Evolutionary conservation across 2,329 filamentous ascomycete genomes (phyloP).

Genomic region (Phyllosticta capitalensis): DNA sequence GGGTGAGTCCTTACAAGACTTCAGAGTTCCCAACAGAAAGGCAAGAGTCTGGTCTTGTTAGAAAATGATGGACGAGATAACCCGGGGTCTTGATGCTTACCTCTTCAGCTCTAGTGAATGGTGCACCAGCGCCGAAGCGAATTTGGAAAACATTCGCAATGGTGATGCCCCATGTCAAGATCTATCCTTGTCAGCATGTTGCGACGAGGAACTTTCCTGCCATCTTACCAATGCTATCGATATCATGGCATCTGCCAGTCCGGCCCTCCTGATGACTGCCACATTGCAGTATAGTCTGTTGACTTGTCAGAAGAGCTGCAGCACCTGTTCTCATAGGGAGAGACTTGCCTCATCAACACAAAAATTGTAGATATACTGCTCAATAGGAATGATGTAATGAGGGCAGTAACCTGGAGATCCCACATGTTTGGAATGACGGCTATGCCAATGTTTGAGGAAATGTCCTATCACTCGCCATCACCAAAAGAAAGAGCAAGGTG

Average conservation of each 20-base stretch:
- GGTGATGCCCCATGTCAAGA: slow-evolving; percentile 27
- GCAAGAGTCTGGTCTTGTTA: background rate
- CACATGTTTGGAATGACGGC: background rate
- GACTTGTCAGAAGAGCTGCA: background rate
- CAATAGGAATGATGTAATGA: slow-evolving; percentile 1
- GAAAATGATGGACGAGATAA: background rate
- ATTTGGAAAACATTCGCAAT: slow-evolving; percentile 28
- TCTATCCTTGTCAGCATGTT: slow-evolving; percentile 12
- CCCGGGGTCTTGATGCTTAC: background rate
- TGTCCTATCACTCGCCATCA: background rate
- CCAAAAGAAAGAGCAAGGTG: background rate
- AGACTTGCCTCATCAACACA: slow-evolving; percentile 1
- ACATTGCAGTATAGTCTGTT: slow-evolving; percentile 8
- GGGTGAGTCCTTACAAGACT: slow-evolving; percentile 9
- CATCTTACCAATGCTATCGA: background rate
- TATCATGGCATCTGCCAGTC: slow-evolving; percentile 3
- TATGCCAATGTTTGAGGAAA: background rate
- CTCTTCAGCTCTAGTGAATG: slow-evolving; percentile 11
- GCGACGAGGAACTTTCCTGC: background rate
- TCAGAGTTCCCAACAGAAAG: slow-evolving; percentile 12
- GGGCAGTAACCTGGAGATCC: background rate
- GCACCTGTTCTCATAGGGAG: background rate
- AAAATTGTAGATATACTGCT: slow-evolving; percentile 5
- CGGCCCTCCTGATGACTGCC: slow-evolving; percentile 4
- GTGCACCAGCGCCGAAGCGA: slow-evolving; percentile 19